These are phyloP conservation scores for Aristolochia californica DNA, from an alignment of 164 flowering plant genomes.

Conservation along the genomic window DNA sequence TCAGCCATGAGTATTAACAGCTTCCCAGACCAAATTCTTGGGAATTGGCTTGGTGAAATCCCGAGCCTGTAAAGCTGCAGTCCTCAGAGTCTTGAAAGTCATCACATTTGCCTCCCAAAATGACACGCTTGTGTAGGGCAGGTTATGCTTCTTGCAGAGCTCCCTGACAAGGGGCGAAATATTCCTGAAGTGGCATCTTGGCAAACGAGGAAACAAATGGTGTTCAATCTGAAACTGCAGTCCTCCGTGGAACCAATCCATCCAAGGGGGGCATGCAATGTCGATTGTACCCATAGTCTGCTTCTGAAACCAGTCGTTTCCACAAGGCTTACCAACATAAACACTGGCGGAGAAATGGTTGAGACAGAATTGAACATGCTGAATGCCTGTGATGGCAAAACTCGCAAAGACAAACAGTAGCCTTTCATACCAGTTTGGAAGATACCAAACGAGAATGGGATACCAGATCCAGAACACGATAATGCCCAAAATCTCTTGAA, in stretches of 20 bases:
- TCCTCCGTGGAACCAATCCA: conserved; percentile 77
- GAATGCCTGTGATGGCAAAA: conserved; percentile 38
- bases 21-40: conserved; percentile 62
- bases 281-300: conserved; percentile 51
- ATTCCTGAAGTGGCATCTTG: conserved; percentile 48
- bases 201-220: conserved; percentile 62
- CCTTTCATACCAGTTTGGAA: conserved; percentile 50
- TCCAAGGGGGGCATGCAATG: conserved; percentile 40
- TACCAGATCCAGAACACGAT: conserved; percentile 58
- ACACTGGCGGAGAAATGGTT: conserved; percentile 53
- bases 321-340: conserved; percentile 46
- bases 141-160: conserved; percentile 59
- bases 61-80: conserved; percentile 56
- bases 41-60: conserved; percentile 30
- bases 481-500: conserved; percentile 39
- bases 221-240: conserved; percentile 67
- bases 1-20: conserved; percentile 63
- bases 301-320: conserved; percentile 55
- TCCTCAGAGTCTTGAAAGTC: conserved; percentile 40
- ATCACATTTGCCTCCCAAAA: conserved; percentile 46
- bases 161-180: conserved; percentile 44
- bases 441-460: conserved; percentile 35
- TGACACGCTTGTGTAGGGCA: conserved; percentile 43
- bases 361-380: conserved; percentile 51
- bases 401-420: conserved; percentile 37